Percentiles rank a stretch among this genome's conserved stretches.
These are phyloP conservation scores for Ogataea methanolica DNA, from an alignment of 805 yeast species.

Conservation along the genomic window DNA sequence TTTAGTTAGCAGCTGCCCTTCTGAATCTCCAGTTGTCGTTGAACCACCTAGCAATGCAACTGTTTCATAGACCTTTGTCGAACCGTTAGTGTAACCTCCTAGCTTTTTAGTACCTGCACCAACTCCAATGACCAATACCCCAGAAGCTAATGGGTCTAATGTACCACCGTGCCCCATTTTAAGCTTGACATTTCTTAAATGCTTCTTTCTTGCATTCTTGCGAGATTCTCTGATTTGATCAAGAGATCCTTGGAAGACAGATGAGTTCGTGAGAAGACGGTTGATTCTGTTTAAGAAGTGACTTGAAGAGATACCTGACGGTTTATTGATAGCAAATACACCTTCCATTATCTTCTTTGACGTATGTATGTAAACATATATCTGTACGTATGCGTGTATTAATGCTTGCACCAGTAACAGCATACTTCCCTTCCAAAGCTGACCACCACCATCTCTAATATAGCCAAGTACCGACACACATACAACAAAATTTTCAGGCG, in stretches of 20 bases:
- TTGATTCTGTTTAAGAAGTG: slow-evolving; percentile 67
- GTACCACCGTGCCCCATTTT: slow-evolving; percentile 99
- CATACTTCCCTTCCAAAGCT: too few species aligned
- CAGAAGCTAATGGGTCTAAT: slow-evolving; percentile 92
- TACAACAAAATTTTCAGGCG: too few species aligned
- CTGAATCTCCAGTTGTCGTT: slow-evolving; percentile 91
- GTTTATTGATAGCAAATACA: slow-evolving; percentile 86
- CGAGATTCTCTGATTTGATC: slow-evolving; percentile 45
- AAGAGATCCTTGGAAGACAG: slow-evolving; percentile 51
- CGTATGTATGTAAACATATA: too few species aligned
- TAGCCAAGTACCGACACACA: too few species aligned
- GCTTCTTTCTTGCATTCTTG: slow-evolving; percentile 39
- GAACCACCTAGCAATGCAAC: slow-evolving; percentile 83
- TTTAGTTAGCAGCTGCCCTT: slow-evolving; percentile 70
- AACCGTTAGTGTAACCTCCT: slow-evolving; percentile 64
- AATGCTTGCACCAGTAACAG: too few species aligned
- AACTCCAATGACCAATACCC: slow-evolving; percentile 87
- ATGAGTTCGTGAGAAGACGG: slow-evolving; percentile 52
- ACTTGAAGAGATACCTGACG: slow-evolving; percentile 78
- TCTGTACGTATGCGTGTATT: too few species aligned
- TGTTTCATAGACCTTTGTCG: slow-evolving; percentile 77
- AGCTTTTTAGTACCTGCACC: slow-evolving; percentile 86
- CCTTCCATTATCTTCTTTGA: slow-evolving; percentile 63
- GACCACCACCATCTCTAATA: too few species aligned
- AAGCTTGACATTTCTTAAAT: slow-evolving; percentile 55